phyloP scores from a whole-genome alignment of 139 green algal genomes.

The Eudorina sp. region DNA sequence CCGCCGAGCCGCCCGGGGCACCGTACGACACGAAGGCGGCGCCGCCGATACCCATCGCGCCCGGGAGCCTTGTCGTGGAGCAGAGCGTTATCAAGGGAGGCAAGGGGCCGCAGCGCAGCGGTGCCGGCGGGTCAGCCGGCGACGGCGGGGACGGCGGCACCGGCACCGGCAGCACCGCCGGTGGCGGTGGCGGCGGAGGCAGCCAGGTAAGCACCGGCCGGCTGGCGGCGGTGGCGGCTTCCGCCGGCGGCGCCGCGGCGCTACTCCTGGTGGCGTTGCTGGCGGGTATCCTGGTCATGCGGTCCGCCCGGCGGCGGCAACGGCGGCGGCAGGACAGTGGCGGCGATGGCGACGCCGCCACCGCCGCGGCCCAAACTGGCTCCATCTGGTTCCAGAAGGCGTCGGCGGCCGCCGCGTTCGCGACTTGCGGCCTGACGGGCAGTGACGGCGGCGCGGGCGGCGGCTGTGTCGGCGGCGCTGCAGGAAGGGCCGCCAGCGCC shows the following conservation, averaged over 20 bases:
- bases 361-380: background rate
- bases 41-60: too few species aligned
- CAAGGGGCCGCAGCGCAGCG: too few species aligned
- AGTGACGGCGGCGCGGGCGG: background rate
- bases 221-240: background rate
- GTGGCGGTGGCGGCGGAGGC: background rate
- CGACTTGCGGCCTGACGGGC: background rate
- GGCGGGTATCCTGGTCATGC: background rate
- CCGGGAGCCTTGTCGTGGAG: too few species aligned
- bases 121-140: background rate
- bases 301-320: background rate
- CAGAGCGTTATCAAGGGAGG: too few species aligned
- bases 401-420: background rate
- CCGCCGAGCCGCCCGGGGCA: too few species aligned
- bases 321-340: background rate
- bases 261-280: background rate
- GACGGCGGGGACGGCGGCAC: background rate
- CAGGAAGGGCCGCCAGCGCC: too few species aligned
- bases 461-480: too few species aligned
- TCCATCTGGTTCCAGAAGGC: constrained; percentile 2
- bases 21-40: too few species aligned
- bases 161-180: background rate
- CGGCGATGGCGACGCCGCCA: background rate
- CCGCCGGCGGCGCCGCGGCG: background rate
- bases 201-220: background rate